Percentiles rank a stretch among this genome's conserved stretches.
phyloP scores from a whole-genome alignment of 2,329 filamentous ascomycete species.

The Raffaelea deltoideospora region DNA sequence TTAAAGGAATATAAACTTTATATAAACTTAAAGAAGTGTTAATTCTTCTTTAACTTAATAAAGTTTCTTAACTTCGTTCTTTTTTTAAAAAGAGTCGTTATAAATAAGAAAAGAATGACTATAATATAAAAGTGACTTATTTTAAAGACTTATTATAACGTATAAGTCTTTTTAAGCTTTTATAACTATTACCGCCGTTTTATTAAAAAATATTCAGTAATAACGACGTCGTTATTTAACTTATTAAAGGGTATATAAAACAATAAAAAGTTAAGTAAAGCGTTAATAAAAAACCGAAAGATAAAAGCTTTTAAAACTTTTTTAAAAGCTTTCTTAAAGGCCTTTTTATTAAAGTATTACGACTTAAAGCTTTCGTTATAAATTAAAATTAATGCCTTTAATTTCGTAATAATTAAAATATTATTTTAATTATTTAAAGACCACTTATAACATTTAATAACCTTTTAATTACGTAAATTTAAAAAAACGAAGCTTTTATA shows the following conservation, averaged over 20 bases:
- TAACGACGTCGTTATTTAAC: background rate
- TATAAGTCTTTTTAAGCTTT: background rate
- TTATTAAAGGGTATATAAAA: background rate
- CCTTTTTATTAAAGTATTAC: background rate
- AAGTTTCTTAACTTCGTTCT: background rate
- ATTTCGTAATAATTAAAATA: background rate
- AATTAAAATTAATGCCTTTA: background rate
- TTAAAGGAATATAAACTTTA: background rate
- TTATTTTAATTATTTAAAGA: too few relatives aligned
- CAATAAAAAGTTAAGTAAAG: background rate
- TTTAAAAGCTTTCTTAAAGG: background rate
- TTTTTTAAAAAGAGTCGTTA: background rate
- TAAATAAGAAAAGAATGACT: background rate
- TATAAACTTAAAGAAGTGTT: background rate
- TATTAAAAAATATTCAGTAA: background rate
- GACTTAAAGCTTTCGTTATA: background rate
- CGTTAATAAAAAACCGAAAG: background rate
- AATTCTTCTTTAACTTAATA: background rate
- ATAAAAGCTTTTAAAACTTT: background rate
- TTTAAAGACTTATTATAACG: too few relatives aligned
- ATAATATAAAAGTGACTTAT: too few relatives aligned
- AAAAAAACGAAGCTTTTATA: too few relatives aligned
- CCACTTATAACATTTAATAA: conserved; percentile 1
- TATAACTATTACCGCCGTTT: background rate
- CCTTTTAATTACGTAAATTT: background rate